phyloP scores from a whole-genome alignment of 768 basidiomycete genomes.

The Leccinum truebloodii region DNA sequence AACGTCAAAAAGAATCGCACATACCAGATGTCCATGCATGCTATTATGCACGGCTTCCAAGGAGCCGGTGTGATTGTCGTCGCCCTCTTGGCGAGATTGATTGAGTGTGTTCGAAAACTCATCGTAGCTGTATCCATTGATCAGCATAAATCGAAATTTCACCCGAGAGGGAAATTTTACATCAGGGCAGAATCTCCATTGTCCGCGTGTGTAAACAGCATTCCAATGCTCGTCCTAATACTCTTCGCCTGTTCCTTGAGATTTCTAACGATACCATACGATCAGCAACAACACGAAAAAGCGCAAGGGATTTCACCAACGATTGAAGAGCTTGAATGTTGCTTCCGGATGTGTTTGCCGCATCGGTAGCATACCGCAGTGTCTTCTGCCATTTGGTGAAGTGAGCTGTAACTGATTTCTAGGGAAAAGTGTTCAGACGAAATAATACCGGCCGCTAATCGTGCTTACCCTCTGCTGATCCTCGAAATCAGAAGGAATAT shows the following conservation, averaged over 20 bases:
- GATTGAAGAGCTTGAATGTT: conserved; percentile 14
- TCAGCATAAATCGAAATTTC: not conserved
- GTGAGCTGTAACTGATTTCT: conserved; percentile 8
- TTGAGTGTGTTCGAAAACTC: conserved; percentile 30
- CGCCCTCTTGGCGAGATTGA: conserved; percentile 18
- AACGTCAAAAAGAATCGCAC: conserved; percentile 1
- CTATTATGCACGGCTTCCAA: conserved; percentile 24
- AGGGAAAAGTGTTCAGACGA: not conserved
- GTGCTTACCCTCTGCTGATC: conserved; percentile 13
- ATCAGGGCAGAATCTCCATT: conserved; percentile 11
- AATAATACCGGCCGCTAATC: not conserved
- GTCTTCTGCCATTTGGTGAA: conserved; percentile 22
- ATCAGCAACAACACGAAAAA: not conserved
- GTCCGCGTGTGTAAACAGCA: conserved; percentile 21
- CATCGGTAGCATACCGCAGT: conserved; percentile 16
- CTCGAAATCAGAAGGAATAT: conserved; percentile 21
- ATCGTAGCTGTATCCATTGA: conserved; percentile 23
- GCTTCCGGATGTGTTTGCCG: conserved; percentile 13
- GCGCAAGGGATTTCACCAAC: conserved; percentile 6
- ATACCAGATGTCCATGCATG: conserved; percentile 20
- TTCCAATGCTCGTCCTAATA: conserved; percentile 18
- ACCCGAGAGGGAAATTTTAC: conserved; percentile 2
- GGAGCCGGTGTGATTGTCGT: conserved; percentile 16
- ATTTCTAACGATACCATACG: conserved; percentile 3
- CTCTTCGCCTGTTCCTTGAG: conserved; percentile 17